Base-by-base conservation (phyloP, 2,329 filamentous ascomycete genomes). In the Ophiostoma tasmaniense region DNA sequence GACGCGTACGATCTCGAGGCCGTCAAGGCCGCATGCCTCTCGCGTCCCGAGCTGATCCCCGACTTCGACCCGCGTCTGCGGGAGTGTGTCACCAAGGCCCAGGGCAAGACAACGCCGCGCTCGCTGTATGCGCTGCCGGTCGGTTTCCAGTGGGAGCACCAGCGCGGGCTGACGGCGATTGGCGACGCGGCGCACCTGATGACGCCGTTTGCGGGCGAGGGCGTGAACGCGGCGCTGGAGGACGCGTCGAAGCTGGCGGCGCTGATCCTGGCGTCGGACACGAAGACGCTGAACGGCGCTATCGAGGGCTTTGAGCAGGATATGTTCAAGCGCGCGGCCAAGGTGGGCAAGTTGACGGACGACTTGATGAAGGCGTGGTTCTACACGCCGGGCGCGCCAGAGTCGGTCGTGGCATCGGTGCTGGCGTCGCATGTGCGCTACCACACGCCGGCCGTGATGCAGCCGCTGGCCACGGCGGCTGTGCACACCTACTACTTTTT, bases 101-200 rank as follows among this genome's bases (percentile, higher is more conserved):
- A 79, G 17, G 81, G 78, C 2, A 71, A 74, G 17, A 79, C 80
- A 69, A 75, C 76, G 0, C 76, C 79, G 1, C 77, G 81, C 69
- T 80, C 80, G 0, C 76, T 89, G 1, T 87, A 84, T 73, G 81
- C 81, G 74, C 79, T 89, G 11, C 85, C 85, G 0, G 74, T 83
- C 1, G 82, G 82, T 1, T 75, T 79, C 64, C 75, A 73, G 2
- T 88, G 85, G 84, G 70, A 78, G 55, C 79, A 82, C 65, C 77
- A 76, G 22, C 74, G 76, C 6, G 84, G 85, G 0, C 73, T 84
- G 4, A 87, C 86, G 0, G 73, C 87, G 17, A 78, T 88, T 33
- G 87, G 87, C 5, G 85, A 89, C 72, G 83, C 86, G 0, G 86
- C 86, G 8, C 85, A 89, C 75, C 73, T 87, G 28, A 86, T 87